Percentiles rank a stretch among this genome's conserved stretches.
Conservation (phyloP, 176 grass and related monocot genomes). For the Cenchrus fungigraminus region DNA sequence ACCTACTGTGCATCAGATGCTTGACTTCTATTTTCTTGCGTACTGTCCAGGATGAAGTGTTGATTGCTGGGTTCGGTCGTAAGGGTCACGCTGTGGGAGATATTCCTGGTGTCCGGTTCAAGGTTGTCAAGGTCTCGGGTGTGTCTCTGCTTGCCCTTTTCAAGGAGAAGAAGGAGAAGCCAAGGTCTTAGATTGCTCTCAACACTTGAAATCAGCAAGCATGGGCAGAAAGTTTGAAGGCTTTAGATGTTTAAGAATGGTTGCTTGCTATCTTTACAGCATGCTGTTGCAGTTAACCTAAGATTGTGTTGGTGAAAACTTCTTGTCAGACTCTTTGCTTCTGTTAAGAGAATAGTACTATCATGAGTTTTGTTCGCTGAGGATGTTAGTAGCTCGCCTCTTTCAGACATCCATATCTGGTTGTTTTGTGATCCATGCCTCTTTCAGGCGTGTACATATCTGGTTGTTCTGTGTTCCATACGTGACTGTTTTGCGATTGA, state of each 20-base stretch:
- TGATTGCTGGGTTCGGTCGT: constrained; percentile 74
- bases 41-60: constrained; percentile 57
- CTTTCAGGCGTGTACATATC: neutral
- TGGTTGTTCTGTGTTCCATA: neutral
- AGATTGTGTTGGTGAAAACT: constrained; percentile 42
- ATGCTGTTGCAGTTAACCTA: constrained; percentile 39
- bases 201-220: constrained; percentile 9
- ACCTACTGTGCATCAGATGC: neutral
- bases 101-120: constrained; percentile 77
- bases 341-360: constrained; percentile 24
- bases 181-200: constrained; percentile 54
- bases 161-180: constrained; percentile 77
- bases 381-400: neutral
- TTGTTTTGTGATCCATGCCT: neutral
- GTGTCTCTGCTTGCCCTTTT: constrained; percentile 75
- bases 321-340: constrained; percentile 26
- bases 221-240: constrained; percentile 25
- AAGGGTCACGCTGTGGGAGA: constrained; percentile 74
- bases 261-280: constrained; percentile 48
- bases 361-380: constrained; percentile 11
- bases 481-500: neutral
- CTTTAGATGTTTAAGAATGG: constrained; percentile 31
- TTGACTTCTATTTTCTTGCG: neutral
- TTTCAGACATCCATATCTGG: too few relatives aligned
- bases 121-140: constrained; percentile 79